Evolutionary conservation across 2,329 filamentous ascomycete species (phyloP), one percentile per base, ranked within the genome.

Genomic region (Hypoxylon sp.): DNA sequence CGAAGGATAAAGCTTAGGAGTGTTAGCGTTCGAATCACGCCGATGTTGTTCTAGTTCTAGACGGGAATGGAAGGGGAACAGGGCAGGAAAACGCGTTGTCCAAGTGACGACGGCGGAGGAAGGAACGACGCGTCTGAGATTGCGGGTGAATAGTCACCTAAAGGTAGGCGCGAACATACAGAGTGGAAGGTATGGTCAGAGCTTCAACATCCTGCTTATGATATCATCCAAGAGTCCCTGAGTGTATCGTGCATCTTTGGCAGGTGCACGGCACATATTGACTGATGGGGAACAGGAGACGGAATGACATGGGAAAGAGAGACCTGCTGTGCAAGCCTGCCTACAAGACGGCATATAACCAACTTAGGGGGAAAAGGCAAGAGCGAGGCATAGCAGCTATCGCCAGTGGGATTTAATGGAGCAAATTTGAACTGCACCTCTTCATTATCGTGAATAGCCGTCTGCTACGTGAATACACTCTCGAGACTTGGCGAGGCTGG

Each of bases 361-460:
- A 16, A n/a, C 22, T 18, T 20, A 20, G 2, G n/a, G 22, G n/a
- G 11, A 20, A 20, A 6, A 9, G 24, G 22, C 1, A 24, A 12
- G 22, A 36, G 12, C n/a, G 18, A 22, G 14, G 33, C 14, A 33
- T 16, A 28, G 32, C 12, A 20, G 16, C 18, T 28, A 16, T 42
- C 20, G 7, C 22, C 11, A 4, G n/a, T 30, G 6, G 22, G 11
- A 9, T 28, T 16, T 12, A 12, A 42, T 16, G 16, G 9, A 22
- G n/a, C n/a, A 52, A 40, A 3, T 7, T 28, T 28, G 14, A 18
- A 8, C 20, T 9, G 9, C 26, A 52, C 50, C 50, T 52, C 14
- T 33, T 52, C 33, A 52, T 52, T 18, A 42, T 52, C 20, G 6
- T 28, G n/a, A 30, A 52, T 40, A 16, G 11, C 8, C 28, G 49